Base-by-base conservation (phyloP, 768 basidiomycete genomes). In the Leucocoprinus leucothites region DNA sequence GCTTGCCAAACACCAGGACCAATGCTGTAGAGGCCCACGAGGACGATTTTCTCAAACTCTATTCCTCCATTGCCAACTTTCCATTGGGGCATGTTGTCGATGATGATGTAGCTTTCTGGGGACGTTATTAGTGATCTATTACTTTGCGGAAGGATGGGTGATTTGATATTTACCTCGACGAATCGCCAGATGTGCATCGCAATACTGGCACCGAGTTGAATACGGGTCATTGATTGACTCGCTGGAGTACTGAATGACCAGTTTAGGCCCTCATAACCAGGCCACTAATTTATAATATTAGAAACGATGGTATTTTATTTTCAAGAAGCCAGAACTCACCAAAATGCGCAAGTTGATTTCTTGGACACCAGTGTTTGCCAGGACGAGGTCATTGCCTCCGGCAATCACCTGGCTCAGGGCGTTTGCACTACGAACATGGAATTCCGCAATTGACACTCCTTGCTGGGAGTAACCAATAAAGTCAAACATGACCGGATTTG, bases 1-100 rank as follows among this genome's bases (percentile, higher is more conserved):
- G 80, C 80, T 63, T 81, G 75, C 81, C 79, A 82, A 2, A 70
- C 63, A 56, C 78, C 71, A 18, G 75, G 74, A 46, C 67, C 68
- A 21, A 69, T 66, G 48, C 82, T 79, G 63, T 68, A 67, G 4
- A 81, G 57, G 0, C 71, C 69, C 3, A 78, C 63, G 3, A 82
- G 71, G 22, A 76, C 64, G 42, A 82, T 63, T 41, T 77, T 71
- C 25, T 79, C 72, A 58, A 75, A 74, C 2, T 69, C 63, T 13
- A 81, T 72, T 0, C 69, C 72, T 1, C 57, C 62, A 35, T 64
- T 57, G 3, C 70, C 70, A 9, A 79, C 47, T 16, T 48, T 55
- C 53, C 53, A 55, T 18, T 48, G 36, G 46, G 35, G 26, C 53
- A 48, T n/a, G 24, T 19, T 18, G 53, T 55, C 26, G 46, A 42